Percentiles rank a stretch among this genome's conserved stretches.
Conservation (phyloP, 2,329 filamentous ascomycete species). For the Shiraia sp. region DNA sequence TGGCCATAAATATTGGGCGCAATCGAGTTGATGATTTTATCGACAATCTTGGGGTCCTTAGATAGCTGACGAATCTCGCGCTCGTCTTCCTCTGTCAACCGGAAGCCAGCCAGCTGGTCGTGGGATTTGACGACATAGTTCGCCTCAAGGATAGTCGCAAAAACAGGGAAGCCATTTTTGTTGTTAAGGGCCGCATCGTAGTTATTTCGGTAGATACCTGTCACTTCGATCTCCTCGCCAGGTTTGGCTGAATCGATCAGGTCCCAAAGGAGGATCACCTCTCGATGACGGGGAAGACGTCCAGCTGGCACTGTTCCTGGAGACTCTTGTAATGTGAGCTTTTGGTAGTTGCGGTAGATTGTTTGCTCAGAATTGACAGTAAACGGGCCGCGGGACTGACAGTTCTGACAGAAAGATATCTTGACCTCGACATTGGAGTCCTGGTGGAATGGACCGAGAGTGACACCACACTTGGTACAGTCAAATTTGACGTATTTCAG, state of each 20-base stretch:
- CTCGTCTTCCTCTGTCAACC: slow-evolving; percentile 93
- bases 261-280: slow-evolving; percentile 95
- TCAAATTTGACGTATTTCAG: slow-evolving; percentile 99
- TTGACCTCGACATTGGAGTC: slow-evolving; percentile 96
- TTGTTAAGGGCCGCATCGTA: slow-evolving; percentile 98
- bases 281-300: slow-evolving; percentile 87
- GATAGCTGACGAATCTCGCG: slow-evolving; percentile 85
- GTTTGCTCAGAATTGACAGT: slow-evolving; percentile 97
- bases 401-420: slow-evolving; percentile 94
- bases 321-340: slow-evolving; percentile 94
- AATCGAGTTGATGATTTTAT: slow-evolving; percentile 90
- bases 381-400: slow-evolving; percentile 92
- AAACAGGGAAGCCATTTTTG: slow-evolving; percentile 97
- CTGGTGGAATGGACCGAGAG: slow-evolving; percentile 93
- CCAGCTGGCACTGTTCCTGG: slow-evolving; percentile 96
- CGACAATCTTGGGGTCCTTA: slow-evolving; percentile 86
- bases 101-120: slow-evolving; percentile 95
- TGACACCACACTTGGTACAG: slow-evolving; percentile 89
- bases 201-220: slow-evolving; percentile 96
- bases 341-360: slow-evolving; percentile 98
- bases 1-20: slow-evolving; percentile 98
- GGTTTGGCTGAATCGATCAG: slow-evolving; percentile 96
- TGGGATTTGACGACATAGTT: slow-evolving; percentile 97
- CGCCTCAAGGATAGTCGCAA: slow-evolving; percentile 95
- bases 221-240: slow-evolving; percentile 96